These are phyloP conservation scores for Kwoniella sp. DNA, from an alignment of 768 basidiomycete species.

Conservation along the genomic window DNA sequence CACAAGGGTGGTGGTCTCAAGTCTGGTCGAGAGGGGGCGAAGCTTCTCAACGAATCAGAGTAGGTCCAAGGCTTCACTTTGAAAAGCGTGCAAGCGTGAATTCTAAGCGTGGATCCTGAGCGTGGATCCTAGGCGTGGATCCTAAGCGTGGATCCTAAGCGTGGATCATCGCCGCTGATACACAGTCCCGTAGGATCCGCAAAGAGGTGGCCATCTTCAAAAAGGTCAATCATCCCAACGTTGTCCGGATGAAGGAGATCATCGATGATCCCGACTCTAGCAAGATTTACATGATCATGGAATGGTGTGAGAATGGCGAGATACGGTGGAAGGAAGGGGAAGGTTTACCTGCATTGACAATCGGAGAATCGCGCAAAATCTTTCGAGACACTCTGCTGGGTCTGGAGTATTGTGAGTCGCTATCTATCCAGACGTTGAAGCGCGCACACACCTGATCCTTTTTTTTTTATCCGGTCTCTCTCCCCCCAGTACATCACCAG, in stretches of 20 bases:
- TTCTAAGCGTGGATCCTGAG: too few relatives aligned
- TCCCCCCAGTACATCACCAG: constrained; percentile 79
- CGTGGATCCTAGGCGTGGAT: too few relatives aligned
- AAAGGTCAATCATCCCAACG: constrained; percentile 85
- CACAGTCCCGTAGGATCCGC: constrained; percentile 67
- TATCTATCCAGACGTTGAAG: constrained; percentile 2
- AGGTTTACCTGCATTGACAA: constrained; percentile 72
- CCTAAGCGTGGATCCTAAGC: too few relatives aligned
- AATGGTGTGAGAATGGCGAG: constrained; percentile 93
- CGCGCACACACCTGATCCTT: constrained; percentile 19
- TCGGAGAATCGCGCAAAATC: constrained; percentile 81
- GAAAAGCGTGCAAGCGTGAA: too few relatives aligned
- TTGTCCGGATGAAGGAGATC: constrained; percentile 87
- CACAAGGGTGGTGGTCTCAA: constrained; percentile 63
- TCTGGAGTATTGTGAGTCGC: constrained; percentile 83
- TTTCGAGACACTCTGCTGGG: constrained; percentile 92
- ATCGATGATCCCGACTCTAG: constrained; percentile 87
- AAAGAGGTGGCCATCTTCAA: constrained; percentile 99
- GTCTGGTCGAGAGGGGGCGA: constrained; percentile 37
- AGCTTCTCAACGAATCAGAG: constrained; percentile 48
- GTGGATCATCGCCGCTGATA: too few relatives aligned
- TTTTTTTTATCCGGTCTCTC: constrained; percentile 2
- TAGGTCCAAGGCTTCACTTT: constrained; percentile 21
- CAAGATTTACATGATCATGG: constrained; percentile 95
- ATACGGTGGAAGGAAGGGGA: constrained; percentile 78